Percentiles rank a stretch among this genome's conserved stretches.
These are phyloP conservation scores for Aspergillus transmontanensis DNA, from an alignment of 2,329 filamentous ascomycete genomes.

Conservation along the genomic window DNA sequence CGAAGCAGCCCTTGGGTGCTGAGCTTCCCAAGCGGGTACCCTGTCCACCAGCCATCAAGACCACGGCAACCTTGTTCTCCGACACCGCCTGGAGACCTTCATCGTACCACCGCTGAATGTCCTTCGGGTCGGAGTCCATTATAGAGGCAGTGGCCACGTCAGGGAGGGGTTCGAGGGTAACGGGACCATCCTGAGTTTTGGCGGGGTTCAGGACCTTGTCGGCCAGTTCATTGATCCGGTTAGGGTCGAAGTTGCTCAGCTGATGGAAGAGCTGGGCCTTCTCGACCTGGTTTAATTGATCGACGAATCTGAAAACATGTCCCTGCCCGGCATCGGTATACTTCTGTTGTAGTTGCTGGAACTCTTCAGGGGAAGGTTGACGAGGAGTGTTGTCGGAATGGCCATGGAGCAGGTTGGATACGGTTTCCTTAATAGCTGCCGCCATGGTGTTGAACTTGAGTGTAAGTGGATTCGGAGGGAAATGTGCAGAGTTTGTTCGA, in stretches of 20 bases:
- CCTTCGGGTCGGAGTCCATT: slow-evolving; percentile 78
- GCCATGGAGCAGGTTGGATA: slow-evolving; percentile 52
- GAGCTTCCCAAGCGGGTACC: slow-evolving; percentile 93
- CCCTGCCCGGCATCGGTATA: slow-evolving; percentile 76
- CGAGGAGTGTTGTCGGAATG: slow-evolving; percentile 41
- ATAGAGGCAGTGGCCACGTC: slow-evolving; percentile 85
- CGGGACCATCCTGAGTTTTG: slow-evolving; percentile 53
- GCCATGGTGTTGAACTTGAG: slow-evolving; percentile 36
- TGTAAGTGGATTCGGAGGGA: neutral
- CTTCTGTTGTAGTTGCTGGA: slow-evolving; percentile 69
- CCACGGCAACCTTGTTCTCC: slow-evolving; percentile 74
- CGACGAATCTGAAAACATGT: slow-evolving; percentile 86
- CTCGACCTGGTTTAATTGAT: slow-evolving; percentile 71
- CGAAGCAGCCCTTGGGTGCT: slow-evolving; percentile 94
- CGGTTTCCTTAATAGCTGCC: slow-evolving; percentile 44
- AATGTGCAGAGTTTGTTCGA: neutral
- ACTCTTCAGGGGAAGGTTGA: slow-evolving; percentile 64
- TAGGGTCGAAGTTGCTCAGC: slow-evolving; percentile 78
- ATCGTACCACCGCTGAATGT: slow-evolving; percentile 83
- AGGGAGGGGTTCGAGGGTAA: slow-evolving; percentile 81
- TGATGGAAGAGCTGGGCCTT: slow-evolving; percentile 81
- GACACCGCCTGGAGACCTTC: slow-evolving; percentile 67
- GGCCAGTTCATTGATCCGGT: slow-evolving; percentile 84
- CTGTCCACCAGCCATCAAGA: slow-evolving; percentile 96
- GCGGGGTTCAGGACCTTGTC: slow-evolving; percentile 79